phyloP scores from a whole-genome alignment of 108 stramenopile species.

The Cyclotella cryptica region DNA sequence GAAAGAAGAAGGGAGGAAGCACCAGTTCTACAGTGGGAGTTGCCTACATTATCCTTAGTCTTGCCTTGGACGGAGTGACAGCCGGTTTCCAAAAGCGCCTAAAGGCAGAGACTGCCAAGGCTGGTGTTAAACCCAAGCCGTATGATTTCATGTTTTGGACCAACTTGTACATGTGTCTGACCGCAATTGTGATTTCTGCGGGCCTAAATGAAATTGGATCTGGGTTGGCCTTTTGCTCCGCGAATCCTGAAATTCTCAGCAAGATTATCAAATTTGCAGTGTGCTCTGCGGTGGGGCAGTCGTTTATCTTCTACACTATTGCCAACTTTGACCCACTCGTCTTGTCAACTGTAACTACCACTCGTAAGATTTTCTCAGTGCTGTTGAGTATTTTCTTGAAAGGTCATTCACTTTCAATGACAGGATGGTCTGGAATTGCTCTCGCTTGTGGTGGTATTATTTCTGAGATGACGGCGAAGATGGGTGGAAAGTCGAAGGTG shows the following conservation, averaged over 20 bases:
- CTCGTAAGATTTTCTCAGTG: conserved; percentile 98
- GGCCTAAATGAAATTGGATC: conserved; percentile 74
- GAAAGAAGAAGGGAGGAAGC: conserved; percentile 87
- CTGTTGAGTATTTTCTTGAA: conserved; percentile 92
- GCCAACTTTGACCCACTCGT: conserved; percentile 96
- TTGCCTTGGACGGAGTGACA: conserved; percentile 89
- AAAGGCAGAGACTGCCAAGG: conserved; percentile 88
- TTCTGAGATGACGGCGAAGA: conserved; percentile 84
- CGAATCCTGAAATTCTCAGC: conserved; percentile 86
- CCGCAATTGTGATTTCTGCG: conserved; percentile 77
- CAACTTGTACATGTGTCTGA: conserved; percentile 89
- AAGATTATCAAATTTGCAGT: conserved; percentile 92
- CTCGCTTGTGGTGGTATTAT: conserved; percentile 89
- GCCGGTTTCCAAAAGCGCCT: conserved; percentile 92
- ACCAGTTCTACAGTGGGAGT: conserved; percentile 75
- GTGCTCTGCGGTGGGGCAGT: conserved; percentile 97
- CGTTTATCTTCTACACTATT: conserved; percentile 99
- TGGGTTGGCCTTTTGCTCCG: conserved; percentile 80
- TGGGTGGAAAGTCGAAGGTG: conserved; percentile 54
- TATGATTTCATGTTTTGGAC: conserved; percentile 97
- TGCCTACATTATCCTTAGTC: conserved; percentile 81
- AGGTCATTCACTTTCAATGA: conserved; percentile 84
- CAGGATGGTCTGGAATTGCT: conserved; percentile 91
- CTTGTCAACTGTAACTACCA: conserved; percentile 97
- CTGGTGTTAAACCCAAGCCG: conserved; percentile 89